Percentiles rank a stretch among this genome's conserved stretches.
Conservation (phyloP, 2,329 filamentous ascomycete species). For the Phialocephala sp. region DNA sequence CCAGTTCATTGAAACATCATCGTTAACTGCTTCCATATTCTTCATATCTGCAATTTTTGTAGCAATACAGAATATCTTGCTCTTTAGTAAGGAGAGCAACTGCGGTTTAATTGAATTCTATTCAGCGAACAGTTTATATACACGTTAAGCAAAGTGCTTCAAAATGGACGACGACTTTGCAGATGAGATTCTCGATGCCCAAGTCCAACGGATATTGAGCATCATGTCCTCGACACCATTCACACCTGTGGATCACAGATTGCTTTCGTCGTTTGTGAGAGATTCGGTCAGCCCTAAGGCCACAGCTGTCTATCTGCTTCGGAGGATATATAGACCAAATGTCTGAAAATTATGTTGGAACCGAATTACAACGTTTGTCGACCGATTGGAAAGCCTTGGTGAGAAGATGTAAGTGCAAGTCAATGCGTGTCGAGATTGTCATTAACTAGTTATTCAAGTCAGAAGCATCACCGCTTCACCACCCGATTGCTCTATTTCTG, state of each 20-base stretch:
- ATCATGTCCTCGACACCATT: not conserved
- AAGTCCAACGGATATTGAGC: not conserved
- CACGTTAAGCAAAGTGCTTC: too few species aligned
- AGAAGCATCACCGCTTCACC: not conserved
- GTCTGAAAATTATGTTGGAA: not conserved
- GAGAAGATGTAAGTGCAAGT: not conserved
- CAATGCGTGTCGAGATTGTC: not conserved
- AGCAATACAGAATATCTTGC: too few species aligned
- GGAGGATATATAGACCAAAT: not conserved
- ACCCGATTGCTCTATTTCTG: too few species aligned
- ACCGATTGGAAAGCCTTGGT: not conserved
- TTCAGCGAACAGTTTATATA: too few species aligned
- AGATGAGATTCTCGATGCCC: not conserved
- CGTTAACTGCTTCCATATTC: too few species aligned
- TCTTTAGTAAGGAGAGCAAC: too few species aligned
- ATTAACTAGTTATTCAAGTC: not conserved
- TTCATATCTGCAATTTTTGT: too few species aligned
- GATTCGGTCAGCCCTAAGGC: not conserved
- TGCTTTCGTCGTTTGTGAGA: not conserved
- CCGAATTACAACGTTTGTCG: not conserved
- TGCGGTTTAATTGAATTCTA: too few species aligned
- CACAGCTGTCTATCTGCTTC: not conserved
- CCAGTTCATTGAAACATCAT: too few species aligned
- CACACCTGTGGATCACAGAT: not conserved
- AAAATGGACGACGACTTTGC: too few species aligned